These are phyloP conservation scores for Trichomonas gallinae DNA, from an alignment of 208 protist genomes.

Conservation along the genomic window DNA sequence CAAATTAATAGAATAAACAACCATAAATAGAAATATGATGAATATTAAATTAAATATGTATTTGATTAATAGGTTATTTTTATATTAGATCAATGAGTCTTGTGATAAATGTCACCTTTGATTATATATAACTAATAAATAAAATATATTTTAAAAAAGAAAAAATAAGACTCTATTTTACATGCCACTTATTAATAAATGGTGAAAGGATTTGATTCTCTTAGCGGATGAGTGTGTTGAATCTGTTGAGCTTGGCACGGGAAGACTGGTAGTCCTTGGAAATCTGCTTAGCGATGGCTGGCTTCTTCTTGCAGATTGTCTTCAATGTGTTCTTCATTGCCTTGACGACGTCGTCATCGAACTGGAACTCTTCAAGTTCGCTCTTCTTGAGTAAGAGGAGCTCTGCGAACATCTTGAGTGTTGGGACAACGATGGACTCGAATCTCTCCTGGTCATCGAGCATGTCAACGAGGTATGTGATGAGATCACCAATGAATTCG, in stretches of 20 bases:
- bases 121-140: too few species aligned
- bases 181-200: too few species aligned
- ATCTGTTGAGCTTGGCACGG: background rate
- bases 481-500: background rate
- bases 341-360: background rate
- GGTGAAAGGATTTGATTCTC: too few species aligned
- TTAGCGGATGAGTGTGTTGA: conserved; percentile 3
- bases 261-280: background rate
- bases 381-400: background rate
- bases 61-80: too few species aligned
- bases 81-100: too few species aligned
- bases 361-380: background rate
- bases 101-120: too few species aligned
- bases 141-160: too few species aligned
- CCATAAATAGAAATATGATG: too few species aligned
- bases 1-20: too few species aligned
- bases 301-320: background rate
- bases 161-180: too few species aligned
- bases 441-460: background rate
- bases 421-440: background rate
- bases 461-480: background rate
- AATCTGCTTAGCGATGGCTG: background rate
- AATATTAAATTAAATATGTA: too few species aligned
- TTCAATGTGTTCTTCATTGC: background rate
- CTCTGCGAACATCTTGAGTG: background rate